Base-by-base conservation (phyloP, 495 filamentous ascomycete species). In the Aspergillus diversus region DNA sequence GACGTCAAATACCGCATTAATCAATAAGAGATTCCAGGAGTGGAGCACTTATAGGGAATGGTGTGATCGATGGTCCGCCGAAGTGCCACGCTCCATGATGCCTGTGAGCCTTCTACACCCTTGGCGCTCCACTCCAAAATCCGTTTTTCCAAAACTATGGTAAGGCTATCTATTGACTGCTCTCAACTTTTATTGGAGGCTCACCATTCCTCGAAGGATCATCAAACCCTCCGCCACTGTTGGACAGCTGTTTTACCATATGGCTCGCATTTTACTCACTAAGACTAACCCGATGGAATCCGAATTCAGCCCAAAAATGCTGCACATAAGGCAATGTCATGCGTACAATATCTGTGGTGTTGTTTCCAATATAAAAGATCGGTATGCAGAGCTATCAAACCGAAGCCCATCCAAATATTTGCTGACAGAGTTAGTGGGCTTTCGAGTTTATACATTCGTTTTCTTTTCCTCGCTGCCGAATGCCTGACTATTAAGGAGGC, bases 231-330 rank as follows among this genome's bases (percentile, higher is more conserved):
- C 90, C 7, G 87, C 91, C 5, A 86, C 93, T 35, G 83, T 97
- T 46, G 92, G 89, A 9, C 86, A 92, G 9, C 82, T 97, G n/a
- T 92, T 97, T 65, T 98, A 96, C 71, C 94, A 97, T 69, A 93
- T 90, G 0, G 85, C 89, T 33, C 87, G 93, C 74, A 87, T 88
- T 59, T 71, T 97, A 9, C 82, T 98, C n/a, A 83, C 89, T 4
- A 91, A 93, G 65, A 88, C 85, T 27, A 88, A 97, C 71, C 93
- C 94, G 0, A 73, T 85, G 16, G 81, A 83, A 46, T 82, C 81
- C 11, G 81, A 86, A 55, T 68, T 74, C 39, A 68, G 66, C 37
- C 59, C 69, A 5, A 88, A 92, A 59, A 91, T 93, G 85, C 85
- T 80, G 47, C 80, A 84, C 12, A 79, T 88, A 61, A 86, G 90